Conservation (phyloP, 352 stramenopile species). For the Pythium rishiriense region DNA sequence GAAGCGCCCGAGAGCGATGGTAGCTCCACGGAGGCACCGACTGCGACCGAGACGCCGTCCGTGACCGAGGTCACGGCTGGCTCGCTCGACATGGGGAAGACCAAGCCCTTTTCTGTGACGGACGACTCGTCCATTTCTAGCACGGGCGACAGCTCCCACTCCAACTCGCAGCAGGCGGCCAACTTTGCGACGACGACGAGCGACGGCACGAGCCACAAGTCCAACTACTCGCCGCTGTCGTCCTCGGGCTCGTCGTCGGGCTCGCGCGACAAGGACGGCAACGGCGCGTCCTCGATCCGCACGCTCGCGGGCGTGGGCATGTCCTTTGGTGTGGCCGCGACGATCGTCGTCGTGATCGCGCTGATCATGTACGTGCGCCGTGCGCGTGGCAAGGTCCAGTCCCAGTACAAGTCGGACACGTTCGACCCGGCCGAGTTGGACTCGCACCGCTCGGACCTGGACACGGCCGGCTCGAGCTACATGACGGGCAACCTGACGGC, state of each 20-base stretch:
- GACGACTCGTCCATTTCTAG: neutral
- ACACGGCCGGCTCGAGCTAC: conserved; percentile 13
- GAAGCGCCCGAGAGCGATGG: neutral
- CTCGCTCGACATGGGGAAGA: conserved; percentile 6
- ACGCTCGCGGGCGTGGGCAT: conserved; percentile 5
- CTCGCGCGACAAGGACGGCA: conserved; percentile 5
- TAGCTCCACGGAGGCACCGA: neutral
- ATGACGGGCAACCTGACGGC: conserved; percentile 8
- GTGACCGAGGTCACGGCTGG: neutral
- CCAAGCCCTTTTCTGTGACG: neutral
- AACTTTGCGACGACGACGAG: conserved; percentile 10
- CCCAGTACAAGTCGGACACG: conserved; percentile 7
- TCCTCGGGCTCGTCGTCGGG: neutral
- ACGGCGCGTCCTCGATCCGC: neutral
- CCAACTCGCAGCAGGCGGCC: neutral
- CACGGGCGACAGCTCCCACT: neutral
- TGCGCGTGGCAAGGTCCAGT: conserved; percentile 1
- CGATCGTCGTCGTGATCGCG: conserved; percentile 3
- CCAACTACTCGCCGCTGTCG: neutral
- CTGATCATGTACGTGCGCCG: conserved; percentile 11
- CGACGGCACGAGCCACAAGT: conserved; percentile 1
- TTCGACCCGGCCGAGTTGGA: conserved; percentile 16
- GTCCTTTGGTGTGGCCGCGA: conserved; percentile 10
- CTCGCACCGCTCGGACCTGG: conserved; percentile 10
- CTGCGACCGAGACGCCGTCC: neutral